Percentiles rank a stretch among this genome's conserved stretches.
These are phyloP conservation scores for Xanthoconium purpureum DNA, from an alignment of 768 basidiomycete genomes.

Conservation along the genomic window DNA sequence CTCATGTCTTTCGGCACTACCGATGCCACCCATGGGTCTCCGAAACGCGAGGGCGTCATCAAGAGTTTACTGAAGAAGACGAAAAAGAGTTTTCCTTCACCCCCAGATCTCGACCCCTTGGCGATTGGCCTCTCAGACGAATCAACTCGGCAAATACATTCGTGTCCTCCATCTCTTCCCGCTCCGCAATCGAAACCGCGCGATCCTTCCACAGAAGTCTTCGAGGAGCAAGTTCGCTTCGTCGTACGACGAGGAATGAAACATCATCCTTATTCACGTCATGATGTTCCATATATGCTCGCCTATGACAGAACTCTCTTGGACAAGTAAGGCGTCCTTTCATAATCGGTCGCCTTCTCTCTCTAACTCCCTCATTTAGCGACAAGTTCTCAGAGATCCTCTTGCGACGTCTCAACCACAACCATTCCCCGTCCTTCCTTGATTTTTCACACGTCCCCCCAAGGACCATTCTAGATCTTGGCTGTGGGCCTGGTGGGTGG, in stretches of 20 bases:
- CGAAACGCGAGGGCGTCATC: conserved; percentile 24
- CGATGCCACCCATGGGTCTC: conserved; percentile 6
- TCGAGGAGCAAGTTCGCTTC: conserved; percentile 26
- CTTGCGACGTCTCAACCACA: conserved; percentile 51
- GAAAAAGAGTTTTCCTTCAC: conserved; percentile 11
- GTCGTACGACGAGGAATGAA: conserved; percentile 37
- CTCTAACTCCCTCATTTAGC: conserved; percentile 37
- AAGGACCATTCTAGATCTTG: conserved; percentile 62
- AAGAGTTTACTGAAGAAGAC: conserved; percentile 19
- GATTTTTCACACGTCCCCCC: conserved; percentile 49
- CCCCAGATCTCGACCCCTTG: conserved; percentile 10
- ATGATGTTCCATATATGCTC: conserved; percentile 62
- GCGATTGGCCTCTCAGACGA: conserved; percentile 1
- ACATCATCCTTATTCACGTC: conserved; percentile 50
- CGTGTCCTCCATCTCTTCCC: background rate
- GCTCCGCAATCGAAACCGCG: background rate
- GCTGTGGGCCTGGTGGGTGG: conserved; percentile 75
- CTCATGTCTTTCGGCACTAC: conserved; percentile 5
- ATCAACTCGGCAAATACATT: background rate
- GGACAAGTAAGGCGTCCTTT: conserved; percentile 48
- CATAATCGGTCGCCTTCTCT: conserved; percentile 1
- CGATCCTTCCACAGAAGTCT: conserved; percentile 18
- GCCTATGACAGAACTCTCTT: conserved; percentile 55
- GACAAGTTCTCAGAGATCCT: conserved; percentile 57
- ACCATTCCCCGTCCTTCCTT: conserved; percentile 60